These are phyloP conservation scores for Haplosporangium sp. DNA, from an alignment of 371 early-diverging fungal genomes.

Conservation along the genomic window DNA sequence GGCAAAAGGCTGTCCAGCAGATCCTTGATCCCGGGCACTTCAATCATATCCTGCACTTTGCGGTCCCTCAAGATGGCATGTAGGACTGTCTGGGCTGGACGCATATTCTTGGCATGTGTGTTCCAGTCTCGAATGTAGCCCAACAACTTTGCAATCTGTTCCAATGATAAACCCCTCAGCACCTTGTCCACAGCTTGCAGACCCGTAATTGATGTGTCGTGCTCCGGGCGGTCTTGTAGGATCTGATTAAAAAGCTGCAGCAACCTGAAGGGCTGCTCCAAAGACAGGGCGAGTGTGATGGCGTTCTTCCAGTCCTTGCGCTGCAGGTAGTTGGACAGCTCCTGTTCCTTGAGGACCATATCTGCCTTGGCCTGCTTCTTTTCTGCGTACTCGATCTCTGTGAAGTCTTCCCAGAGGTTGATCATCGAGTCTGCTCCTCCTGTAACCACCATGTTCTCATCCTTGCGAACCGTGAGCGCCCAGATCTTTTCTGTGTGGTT, in stretches of 20 bases:
- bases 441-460: constrained; percentile 82
- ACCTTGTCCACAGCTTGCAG: constrained; percentile 73
- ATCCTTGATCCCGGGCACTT: constrained; percentile 84
- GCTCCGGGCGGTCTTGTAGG: constrained; percentile 61
- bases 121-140: constrained; percentile 95
- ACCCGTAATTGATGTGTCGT: constrained; percentile 67
- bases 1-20: constrained; percentile 84
- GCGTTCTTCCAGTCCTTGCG: constrained; percentile 94
- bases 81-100: constrained; percentile 86
- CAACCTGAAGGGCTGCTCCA: constrained; percentile 90
- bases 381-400: constrained; percentile 81
- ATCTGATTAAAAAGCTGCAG: constrained; percentile 80
- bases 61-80: constrained; percentile 78
- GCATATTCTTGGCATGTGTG: constrained; percentile 85
- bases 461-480: constrained; percentile 82
- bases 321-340: constrained; percentile 83
- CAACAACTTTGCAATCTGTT: constrained; percentile 80
- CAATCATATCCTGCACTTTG: constrained; percentile 72
- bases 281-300: constrained; percentile 88
- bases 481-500: constrained; percentile 96
- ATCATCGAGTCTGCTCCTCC: constrained; percentile 94
- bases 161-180: constrained; percentile 63
- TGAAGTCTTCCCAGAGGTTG: constrained; percentile 92
- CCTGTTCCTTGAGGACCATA: constrained; percentile 86
- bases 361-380: constrained; percentile 76